Conservation (phyloP, 2,329 filamentous ascomycete genomes). For the Pseudocercospora ulei region DNA sequence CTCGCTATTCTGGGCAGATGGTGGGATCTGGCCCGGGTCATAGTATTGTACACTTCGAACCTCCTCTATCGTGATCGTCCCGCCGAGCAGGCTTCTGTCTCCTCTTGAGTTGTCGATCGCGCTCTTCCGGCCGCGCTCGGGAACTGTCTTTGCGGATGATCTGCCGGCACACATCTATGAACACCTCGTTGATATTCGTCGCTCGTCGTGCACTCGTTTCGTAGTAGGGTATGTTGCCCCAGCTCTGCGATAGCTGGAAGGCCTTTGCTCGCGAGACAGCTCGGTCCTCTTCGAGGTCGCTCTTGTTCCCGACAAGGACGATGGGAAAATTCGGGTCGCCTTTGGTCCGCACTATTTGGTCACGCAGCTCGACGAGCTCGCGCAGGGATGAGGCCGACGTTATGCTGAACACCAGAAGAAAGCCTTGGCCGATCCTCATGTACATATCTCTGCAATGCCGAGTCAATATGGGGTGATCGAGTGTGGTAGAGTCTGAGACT, state of each 20-base stretch:
- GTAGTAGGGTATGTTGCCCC: constrained; percentile 81
- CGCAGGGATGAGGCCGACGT: constrained; percentile 73
- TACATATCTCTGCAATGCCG: constrained; percentile 55
- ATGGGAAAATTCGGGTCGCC: constrained; percentile 57
- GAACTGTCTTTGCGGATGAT: constrained; percentile 33
- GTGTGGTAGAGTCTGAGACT: constrained; percentile 3
- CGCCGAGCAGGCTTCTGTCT: constrained; percentile 12
- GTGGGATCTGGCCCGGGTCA: constrained; percentile 12
- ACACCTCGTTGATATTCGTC: constrained; percentile 85
- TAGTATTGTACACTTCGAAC: constrained; percentile 22
- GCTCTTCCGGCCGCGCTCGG: constrained; percentile 20
- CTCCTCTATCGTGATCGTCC: constrained; percentile 11
- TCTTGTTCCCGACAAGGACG: constrained; percentile 87
- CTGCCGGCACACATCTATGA: constrained; percentile 42
- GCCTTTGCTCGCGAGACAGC: constrained; percentile 67
- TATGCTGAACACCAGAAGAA: constrained; percentile 85
- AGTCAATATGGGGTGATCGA: constrained; percentile 2
- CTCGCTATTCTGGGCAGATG: too few relatives aligned
- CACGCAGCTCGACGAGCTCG: constrained; percentile 69
- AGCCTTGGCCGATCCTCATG: constrained; percentile 89
- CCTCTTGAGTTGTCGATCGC: constrained; percentile 14
- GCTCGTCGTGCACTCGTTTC: constrained; percentile 74
- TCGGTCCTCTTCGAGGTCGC: constrained; percentile 77
- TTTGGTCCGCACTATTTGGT: constrained; percentile 86
- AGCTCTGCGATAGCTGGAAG: constrained; percentile 74